Base-by-base conservation (phyloP, 768 basidiomycete genomes). In the Pisolithus sp. region DNA sequence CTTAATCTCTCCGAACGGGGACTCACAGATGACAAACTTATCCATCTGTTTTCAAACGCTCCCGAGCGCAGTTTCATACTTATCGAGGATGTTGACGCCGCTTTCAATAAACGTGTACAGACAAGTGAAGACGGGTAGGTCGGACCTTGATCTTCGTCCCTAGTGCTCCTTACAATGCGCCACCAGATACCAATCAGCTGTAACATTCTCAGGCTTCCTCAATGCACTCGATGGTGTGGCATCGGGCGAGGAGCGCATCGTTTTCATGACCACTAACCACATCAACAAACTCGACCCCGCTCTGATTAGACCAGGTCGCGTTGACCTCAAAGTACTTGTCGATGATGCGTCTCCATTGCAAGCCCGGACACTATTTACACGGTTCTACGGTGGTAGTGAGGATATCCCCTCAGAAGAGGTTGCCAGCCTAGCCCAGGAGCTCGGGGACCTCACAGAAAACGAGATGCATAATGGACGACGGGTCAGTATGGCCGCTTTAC, bases 201-300 rank as follows among this genome's bases (percentile, higher is more conserved):
- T 99, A 34, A 98, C 96, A 4, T 98, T 99, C 72, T 97, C 95
- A 7, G 96, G 96, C 24, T 90, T 98, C 64, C 73, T 99, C 40
- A 99, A 99, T 60, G 93, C 94, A 13, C 76, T 99, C 3, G 96
- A 99, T 63, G 96, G 96, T 17, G 95, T 99, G 26, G 95, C 93
- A 5, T 96, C 95, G 10, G 92, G 93, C 39, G 94, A 97, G 71
- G 93, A 96, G 62, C 85, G 96, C n/a, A 86, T 99, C 64, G 82
- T 99, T 34, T 99, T 99, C 71, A 89, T 99, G 85, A 99, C 96
- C 0, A 98, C 96, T n/a, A 99, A 99, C 68, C 96, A 98, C 60
- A 66, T 89, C 49, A 83, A 89, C 53, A 78, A 76, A 55, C 80
- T 99, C 34, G 96, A 99, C 69, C 86, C 92, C 6, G 96, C 95